Base-by-base conservation (phyloP, 2,329 filamentous ascomycete species). In the Hypoxylon sp. region DNA sequence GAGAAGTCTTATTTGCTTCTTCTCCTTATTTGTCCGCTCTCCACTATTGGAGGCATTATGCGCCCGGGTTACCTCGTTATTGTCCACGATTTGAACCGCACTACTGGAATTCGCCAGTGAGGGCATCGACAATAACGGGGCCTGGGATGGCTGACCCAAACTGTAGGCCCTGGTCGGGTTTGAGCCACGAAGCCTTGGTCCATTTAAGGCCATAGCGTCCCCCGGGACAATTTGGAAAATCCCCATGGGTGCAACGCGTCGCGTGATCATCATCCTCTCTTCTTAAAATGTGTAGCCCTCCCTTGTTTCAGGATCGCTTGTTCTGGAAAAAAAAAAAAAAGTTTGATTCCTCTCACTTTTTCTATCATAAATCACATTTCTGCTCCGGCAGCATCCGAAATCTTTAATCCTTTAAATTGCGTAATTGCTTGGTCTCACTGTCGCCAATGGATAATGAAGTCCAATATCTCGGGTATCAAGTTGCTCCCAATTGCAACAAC, bases 121-220 rank as follows among this genome's bases (percentile, higher is more conserved):
- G n/a, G n/a, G n/a, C 21, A 26, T 37, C 26, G 20, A 25, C 16
- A 19, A 25, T 25, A 37, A n/a, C 12, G 20, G 12, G 21, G 20
- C 34, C 7, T 25, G 11, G 34, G 4, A 7, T 21, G 23, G 34
- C 20, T 34, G 20, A 20, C 17, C 20, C n/a, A 21, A 32, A 42
- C 30, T 34, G 30, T 17, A 17, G 23, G 27, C 27, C 40, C 5
- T 43, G 40, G n/a, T 43, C 29, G 7, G 40, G 26, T 17, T 23
- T 12, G 15, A 29, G 5, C 40, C 29, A 34, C 26, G 27, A 26
- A 34, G 21, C 29, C 21, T 25, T 43, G 29, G 16, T 16, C 34
- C 29, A 25, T 19, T 19, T 12, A 34, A 11, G 40, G 40, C 29
- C 40, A 43, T 43, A 43, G 40, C 40, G 40, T 13, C 20, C 7